Percentiles rank a stretch among this genome's conserved stretches.
These are phyloP conservation scores for Fereydounia khargensis DNA, from an alignment of 1,284 basidiomycete species.

Conservation along the genomic window DNA sequence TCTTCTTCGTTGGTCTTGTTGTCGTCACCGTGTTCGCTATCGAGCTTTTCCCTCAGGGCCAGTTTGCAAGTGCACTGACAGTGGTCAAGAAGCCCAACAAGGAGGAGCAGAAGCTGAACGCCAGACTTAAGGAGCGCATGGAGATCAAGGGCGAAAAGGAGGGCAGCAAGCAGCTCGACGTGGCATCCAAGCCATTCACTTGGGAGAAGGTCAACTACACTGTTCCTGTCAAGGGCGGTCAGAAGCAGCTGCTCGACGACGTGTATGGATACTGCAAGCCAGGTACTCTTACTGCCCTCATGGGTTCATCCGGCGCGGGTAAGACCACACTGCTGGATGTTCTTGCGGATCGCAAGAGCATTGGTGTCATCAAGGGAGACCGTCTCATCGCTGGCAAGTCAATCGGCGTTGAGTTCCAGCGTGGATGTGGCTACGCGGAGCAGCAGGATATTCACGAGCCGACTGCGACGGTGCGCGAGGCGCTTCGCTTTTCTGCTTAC, in stretches of 20 bases:
- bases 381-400: constrained; percentile 73
- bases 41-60: constrained; percentile 30
- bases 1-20: constrained; percentile 42
- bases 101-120: constrained; percentile 38
- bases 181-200: constrained; percentile 52
- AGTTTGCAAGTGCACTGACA: constrained; percentile 12
- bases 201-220: constrained; percentile 59
- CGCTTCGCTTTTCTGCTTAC: constrained; percentile 75
- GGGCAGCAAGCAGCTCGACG: constrained; percentile 22
- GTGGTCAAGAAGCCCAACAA: constrained; percentile 39
- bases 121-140: constrained; percentile 28
- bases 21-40: constrained; percentile 43
- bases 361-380: constrained; percentile 76
- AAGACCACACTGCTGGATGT: constrained; percentile 70
- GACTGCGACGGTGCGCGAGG: constrained; percentile 79
- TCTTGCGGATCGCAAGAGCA: constrained; percentile 74
- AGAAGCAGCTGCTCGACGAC: constrained; percentile 69
- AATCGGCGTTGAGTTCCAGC: constrained; percentile 72
- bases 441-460: constrained; percentile 82
- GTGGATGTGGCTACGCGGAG: constrained; percentile 67
- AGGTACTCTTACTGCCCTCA: constrained; percentile 70
- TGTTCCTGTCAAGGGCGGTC: constrained; percentile 63
- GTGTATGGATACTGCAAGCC: constrained; percentile 80
- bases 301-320: constrained; percentile 72
- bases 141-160: constrained; percentile 27